These are phyloP conservation scores for Trichocladium antarcticum DNA, from an alignment of 495 filamentous ascomycete species.

Conservation along the genomic window DNA sequence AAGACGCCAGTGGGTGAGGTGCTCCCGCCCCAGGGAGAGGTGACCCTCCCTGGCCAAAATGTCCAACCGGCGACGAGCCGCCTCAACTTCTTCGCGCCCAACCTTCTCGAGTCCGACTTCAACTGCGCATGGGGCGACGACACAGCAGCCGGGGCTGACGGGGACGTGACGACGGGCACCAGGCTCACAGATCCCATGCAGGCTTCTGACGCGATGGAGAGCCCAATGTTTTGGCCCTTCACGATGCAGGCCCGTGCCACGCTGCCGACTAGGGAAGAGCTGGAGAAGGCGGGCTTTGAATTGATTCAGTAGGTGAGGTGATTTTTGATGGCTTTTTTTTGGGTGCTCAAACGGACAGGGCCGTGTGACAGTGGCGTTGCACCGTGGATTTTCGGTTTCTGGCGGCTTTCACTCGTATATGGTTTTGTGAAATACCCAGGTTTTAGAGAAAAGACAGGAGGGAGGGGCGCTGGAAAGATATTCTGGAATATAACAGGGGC, in stretches of 20 bases:
- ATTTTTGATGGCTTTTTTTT: background rate
- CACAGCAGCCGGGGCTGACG: background rate
- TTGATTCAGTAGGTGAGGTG: slow-evolving; percentile 10
- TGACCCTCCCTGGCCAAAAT: slow-evolving; percentile 14
- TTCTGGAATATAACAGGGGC: too few species aligned
- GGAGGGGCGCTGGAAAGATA: too few species aligned
- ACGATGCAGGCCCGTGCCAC: slow-evolving; percentile 45
- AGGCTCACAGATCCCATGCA: background rate
- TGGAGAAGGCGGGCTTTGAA: slow-evolving; percentile 40
- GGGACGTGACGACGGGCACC: slow-evolving; percentile 3
- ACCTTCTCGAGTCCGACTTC: slow-evolving; percentile 34
- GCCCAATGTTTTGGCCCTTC: slow-evolving; percentile 45
- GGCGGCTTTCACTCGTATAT: too few species aligned
- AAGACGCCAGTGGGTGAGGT: slow-evolving; percentile 7
- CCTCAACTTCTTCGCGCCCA: slow-evolving; percentile 43
- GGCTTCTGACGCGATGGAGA: slow-evolving; percentile 24
- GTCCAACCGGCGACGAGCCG: slow-evolving; percentile 33
- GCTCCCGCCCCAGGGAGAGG: background rate
- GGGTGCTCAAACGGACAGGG: too few species aligned
- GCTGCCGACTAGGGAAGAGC: slow-evolving; percentile 30
- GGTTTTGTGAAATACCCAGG: too few species aligned
- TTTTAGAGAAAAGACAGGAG: too few species aligned
- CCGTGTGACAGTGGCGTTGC: too few species aligned
- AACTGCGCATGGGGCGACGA: slow-evolving; percentile 25
- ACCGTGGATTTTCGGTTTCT: too few species aligned